Conservation (phyloP, 257 asterid genomes). For the Solanum paucissectum region DNA sequence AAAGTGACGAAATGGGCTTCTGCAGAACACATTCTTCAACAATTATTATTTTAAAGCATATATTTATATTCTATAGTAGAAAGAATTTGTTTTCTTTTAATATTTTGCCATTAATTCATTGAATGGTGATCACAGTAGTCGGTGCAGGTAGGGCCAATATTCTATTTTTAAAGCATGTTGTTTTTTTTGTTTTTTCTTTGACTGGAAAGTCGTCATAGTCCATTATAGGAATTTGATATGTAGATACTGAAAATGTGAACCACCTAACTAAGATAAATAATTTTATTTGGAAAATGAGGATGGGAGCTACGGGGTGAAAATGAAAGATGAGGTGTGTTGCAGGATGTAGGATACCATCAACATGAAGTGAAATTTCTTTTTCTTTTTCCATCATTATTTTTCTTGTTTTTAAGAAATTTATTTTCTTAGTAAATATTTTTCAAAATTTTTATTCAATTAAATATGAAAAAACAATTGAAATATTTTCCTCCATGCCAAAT, state of each 20-base stretch:
- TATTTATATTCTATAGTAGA: background rate
- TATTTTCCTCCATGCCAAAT: no score
- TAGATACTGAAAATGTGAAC: background rate
- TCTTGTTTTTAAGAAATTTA: no score
- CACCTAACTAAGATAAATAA: background rate
- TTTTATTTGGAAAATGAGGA: background rate
- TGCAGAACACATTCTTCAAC: background rate
- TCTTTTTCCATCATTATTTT: no score
- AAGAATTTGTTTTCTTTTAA: background rate
- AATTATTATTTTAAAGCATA: background rate
- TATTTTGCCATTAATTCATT: background rate
- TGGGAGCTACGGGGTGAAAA: no score
- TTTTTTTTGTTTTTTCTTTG: background rate
- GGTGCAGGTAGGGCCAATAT: background rate
- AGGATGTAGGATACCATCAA: no score
- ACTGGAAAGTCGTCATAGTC: background rate
- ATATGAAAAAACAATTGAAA: no score
- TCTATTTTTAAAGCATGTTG: background rate
- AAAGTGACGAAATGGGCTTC: background rate
- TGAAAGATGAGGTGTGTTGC: no score
- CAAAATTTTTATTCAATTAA: no score
- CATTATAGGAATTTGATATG: background rate
- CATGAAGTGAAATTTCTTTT: no score
- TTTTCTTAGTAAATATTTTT: no score
- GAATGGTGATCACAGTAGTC: background rate